Percentiles rank a stretch among this genome's conserved stretches.
These are phyloP conservation scores for Curvularia hawaiiensis DNA, from an alignment of 2,329 filamentous ascomycete species.

Conservation along the genomic window DNA sequence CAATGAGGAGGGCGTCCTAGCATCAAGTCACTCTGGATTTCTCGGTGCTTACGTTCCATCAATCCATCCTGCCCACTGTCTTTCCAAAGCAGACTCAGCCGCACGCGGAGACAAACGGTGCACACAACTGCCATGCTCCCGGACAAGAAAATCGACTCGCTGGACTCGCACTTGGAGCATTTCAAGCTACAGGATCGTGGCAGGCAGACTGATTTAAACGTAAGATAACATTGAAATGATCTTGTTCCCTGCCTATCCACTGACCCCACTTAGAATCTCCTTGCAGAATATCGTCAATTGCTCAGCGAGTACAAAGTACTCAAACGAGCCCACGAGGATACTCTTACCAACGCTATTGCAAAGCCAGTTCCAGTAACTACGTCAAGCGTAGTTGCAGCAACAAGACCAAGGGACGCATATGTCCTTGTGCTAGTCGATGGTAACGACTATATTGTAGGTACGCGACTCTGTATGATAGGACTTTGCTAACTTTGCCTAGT, in stretches of 20 bases:
- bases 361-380: slow-evolving; percentile 34
- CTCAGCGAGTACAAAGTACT: slow-evolving; percentile 61
- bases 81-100: not conserved
- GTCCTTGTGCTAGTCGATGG: slow-evolving; percentile 67
- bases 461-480: not conserved
- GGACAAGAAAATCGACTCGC: slow-evolving; percentile 31
- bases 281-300: slow-evolving; percentile 52
- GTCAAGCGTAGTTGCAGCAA: slow-evolving; percentile 32
- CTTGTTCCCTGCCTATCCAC: not conserved
- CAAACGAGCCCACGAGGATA: slow-evolving; percentile 63
- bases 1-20: not conserved
- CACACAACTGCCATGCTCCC: slow-evolving; percentile 27
- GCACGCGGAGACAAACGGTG: slow-evolving; percentile 2
- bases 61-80: not conserved
- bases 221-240: slow-evolving; percentile 7
- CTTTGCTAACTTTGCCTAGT: slow-evolving; percentile 32
- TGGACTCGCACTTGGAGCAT: slow-evolving; percentile 37
- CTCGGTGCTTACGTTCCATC: not conserved
- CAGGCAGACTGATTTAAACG: slow-evolving; percentile 28
- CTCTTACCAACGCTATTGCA: slow-evolving; percentile 52
- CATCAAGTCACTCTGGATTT: not conserved
- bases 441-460: slow-evolving; percentile 58
- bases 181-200: slow-evolving; percentile 32
- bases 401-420: slow-evolving; percentile 57
- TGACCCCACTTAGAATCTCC: slow-evolving; percentile 33